Base-by-base conservation (phyloP, 345 rosid species). In the Erysimum cheiranthoides region DNA sequence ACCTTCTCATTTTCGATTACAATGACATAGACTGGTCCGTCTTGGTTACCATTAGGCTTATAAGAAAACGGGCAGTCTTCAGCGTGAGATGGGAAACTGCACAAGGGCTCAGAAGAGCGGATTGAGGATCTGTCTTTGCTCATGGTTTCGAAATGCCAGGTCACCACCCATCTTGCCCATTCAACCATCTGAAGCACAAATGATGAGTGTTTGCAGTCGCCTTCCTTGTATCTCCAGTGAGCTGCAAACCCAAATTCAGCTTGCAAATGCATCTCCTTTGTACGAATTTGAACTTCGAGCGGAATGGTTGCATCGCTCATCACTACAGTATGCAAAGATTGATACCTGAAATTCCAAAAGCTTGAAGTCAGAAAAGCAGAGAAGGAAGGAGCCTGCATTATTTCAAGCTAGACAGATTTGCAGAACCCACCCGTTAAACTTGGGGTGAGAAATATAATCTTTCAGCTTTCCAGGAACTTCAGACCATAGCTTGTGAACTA, bases 211-310 rank as follows among this genome's bases (percentile, higher is more conserved):
- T 89, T 74, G 81, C 91, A 83, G 52, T 90, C 93, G 52, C 88
- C 93, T 82, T 95, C 97, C 77, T 95, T 95, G 84, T 95, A 95
- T 74, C 97, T 90, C 99, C 99, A 95, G 57, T 95, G 99, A 64
- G 99, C 97, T 5, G 99, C 99, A 84, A 95, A 89, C 74, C 99
- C 99, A 83, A 86, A 89, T 40, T 95, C 99, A 6, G 99, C 93
- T 67, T 95, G 97, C 88, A 89, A 77, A 84, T 95, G 96, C 99
- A 95, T 92, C 76, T 87, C 87, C 75, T 79, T 90, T 11, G 99
- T 89, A 3, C 97, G 96, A 77, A 95, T 90, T 76, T 95, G 97
- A 76, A 92, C 93, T 86, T 95, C 99, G 12, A 95, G 84, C 2
- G 93, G 97, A 71, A 84, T 84, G 3, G 59, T 80, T 38, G 90